A percentile compares a stretch with the other conserved stretches of the same genome.
phyloP scores from a whole-genome alignment of 805 yeast species.

The Priceomyces fermenticarens region DNA sequence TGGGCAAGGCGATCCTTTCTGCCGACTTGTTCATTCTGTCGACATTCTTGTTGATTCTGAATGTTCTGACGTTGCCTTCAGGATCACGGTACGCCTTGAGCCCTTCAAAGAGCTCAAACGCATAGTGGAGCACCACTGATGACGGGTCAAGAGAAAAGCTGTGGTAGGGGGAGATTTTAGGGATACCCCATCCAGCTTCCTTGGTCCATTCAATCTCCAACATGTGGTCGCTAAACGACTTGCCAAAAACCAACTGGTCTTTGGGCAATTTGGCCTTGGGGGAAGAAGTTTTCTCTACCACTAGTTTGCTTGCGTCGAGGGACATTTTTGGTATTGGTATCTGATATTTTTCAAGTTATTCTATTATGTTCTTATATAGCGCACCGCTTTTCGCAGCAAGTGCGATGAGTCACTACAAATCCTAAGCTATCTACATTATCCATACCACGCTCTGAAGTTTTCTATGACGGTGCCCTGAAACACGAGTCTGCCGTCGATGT shows the following conservation, averaged over 20 bases:
- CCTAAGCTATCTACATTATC: conserved; percentile 1
- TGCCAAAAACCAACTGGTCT: conserved; percentile 41
- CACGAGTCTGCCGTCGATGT: conserved; percentile 20
- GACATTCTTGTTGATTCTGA: conserved; percentile 93
- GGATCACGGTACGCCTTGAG: conserved; percentile 79
- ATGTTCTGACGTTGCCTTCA: conserved; percentile 69
- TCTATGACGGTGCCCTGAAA: conserved; percentile 28
- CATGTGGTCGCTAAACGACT: conserved; percentile 83
- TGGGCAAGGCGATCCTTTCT: conserved; percentile 83
- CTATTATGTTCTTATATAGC: no score
- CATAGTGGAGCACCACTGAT: conserved; percentile 87
- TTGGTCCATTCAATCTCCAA: conserved; percentile 79
- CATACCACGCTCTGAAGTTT: conserved; percentile 26
- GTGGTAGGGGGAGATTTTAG: conserved; percentile 84
- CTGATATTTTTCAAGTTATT: no score
- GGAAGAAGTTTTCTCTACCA: conserved; percentile 32
- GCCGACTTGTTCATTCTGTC: conserved; percentile 86
- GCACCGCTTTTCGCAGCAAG: no score
- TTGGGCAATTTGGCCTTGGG: conserved; percentile 37
- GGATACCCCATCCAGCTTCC: conserved; percentile 78
- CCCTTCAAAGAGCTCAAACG: conserved; percentile 94
- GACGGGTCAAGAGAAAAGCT: conserved; percentile 80
- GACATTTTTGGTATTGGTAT: no score
- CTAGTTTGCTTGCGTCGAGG: conserved; percentile 37
- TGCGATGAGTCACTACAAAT: no score